Conservation (phyloP, 148 eudicot species). For the Rheum nobile region DNA sequence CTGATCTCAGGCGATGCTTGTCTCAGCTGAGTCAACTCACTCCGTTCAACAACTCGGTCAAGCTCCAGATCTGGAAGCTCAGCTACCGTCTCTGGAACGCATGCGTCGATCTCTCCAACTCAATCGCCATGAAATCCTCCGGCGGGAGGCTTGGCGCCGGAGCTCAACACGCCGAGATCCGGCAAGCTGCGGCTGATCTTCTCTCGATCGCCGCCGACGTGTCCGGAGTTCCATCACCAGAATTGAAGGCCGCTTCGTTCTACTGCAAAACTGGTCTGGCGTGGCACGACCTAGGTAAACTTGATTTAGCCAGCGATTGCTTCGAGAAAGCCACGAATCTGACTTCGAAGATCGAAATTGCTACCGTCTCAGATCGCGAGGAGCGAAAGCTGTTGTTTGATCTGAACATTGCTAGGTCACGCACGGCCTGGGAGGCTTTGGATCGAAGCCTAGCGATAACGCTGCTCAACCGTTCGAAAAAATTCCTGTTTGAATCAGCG, state of each 20-base stretch:
- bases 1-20: conserved; percentile 31
- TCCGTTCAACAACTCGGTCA: conserved; percentile 51
- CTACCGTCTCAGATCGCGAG: conserved; percentile 36
- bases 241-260: conserved; percentile 58
- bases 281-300: conserved; percentile 56
- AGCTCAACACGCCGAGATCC: conserved; percentile 50
- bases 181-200: conserved; percentile 57
- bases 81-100: conserved; percentile 86
- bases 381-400: conserved; percentile 67
- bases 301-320: conserved; percentile 56
- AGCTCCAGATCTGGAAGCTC: conserved; percentile 78
- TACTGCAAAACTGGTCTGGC: conserved; percentile 67
- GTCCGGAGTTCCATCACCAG: conserved; percentile 59
- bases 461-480: conserved; percentile 64
- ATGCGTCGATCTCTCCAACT: conserved; percentile 67
- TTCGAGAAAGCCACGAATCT: conserved; percentile 82
- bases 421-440: conserved; percentile 71
- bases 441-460: conserved; percentile 57
- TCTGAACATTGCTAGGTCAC: conserved; percentile 61
- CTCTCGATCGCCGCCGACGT: conserved; percentile 52
- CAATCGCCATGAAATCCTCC: conserved; percentile 17
- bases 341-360: conserved; percentile 33
- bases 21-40: conserved; percentile 37
- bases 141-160: conserved; percentile 13
- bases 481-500: conserved; percentile 37